Base-by-base conservation (phyloP, 495 filamentous ascomycete genomes). In the Aspergillus diversus region DNA sequence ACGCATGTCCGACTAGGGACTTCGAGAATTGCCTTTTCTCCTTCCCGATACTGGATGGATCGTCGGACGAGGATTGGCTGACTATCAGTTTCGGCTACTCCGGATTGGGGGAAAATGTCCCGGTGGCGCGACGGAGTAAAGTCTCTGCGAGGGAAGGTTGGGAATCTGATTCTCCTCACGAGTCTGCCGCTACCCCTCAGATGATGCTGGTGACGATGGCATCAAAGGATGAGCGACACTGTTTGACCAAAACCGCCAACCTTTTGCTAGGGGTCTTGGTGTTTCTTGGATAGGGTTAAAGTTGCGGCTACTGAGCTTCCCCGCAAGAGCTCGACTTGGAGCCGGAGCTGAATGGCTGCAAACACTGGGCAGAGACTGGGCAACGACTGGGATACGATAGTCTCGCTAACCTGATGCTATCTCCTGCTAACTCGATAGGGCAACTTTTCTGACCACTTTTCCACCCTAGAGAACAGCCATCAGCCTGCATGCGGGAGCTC, bases 111-210 rank as follows among this genome's bases (percentile, higher is more conserved):
- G 7, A 50, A 27, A 50, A 17, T 27, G 27, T 6, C 47, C 47
- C 47, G 11, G 47, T 50, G 47, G 47, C 47, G 47, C 39, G 39
- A 43, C 39, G 39, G 39, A 43, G 39, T 11, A 43, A 43, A 43
- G 5, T 43, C 39, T 43, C n/a, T 43, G 39, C 39, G 39, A 43
- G 39, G 12, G 5, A 42, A 2, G 37, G 7, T 3, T 42, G 9
- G 35, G 35, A 39, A 6, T 39, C 5, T 39, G 35, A 7, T 39
- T 13, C 37, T 7, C n/a, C 7, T 17, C 46, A 3, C 46, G 15
- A 49, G 46, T 21, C 17, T 49, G 13, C 37, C 37, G 7, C 1
- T 13, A 39, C 37, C 37, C 37, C 37, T 39, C 13, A 39, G 8
- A 39, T 7, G 37, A 39, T 39, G 13, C 1, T 27, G 21, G 21